Base-by-base conservation (phyloP, 108 stramenopile species). In the Parmales sp. region DNA sequence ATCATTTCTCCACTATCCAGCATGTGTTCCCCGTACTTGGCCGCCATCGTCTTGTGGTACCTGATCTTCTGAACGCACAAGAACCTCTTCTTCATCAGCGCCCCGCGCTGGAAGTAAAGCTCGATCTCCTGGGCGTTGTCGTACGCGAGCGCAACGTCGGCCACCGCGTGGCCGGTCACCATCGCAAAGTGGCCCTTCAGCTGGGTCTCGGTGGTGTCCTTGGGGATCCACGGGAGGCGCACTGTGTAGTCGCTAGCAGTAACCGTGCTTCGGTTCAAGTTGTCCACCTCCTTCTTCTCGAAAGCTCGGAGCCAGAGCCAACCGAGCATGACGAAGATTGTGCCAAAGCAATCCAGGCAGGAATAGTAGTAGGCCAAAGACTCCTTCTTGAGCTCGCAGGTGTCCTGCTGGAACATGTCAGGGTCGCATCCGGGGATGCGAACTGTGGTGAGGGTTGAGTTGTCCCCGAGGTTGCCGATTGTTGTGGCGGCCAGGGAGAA, bases 281-380 rank as follows among this genome's bases (percentile, higher is more conserved):
- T 71, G 26, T 63, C 41, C 19, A 65, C 49, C 73, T 85, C 84
- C 45, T 76, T 76, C 29, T 68, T 67, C 60, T 85, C 79, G 65
- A 85, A 85, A 44, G 37, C 39, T n/a, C 75, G 49, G 11, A 85
- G 79, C 84, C 84, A 85, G 3, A 80, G 38, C 71, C 73, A 85
- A 22, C 75, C 84, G 51, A 80, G 22, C 37, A 82, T 54, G 51
- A 85, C 79, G 46, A 81, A 65, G 34, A 67, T 49, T 20, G 76
- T 78, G 11, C 70, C 76, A 54, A 76, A 31, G 23, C 69, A 70
- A 67, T 85, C 84, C 23, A 82, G 46, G 34, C 54, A 70, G 9
- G 82, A 45, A 67, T 80, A 82, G 9, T 69, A 38, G 38, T 51
- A 43, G 16, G 80, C 84, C 43, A 74, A 38, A 44, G 39, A 13